Conservation (phyloP, 345 rosid species). For the Eucalyptus paniculata region DNA sequence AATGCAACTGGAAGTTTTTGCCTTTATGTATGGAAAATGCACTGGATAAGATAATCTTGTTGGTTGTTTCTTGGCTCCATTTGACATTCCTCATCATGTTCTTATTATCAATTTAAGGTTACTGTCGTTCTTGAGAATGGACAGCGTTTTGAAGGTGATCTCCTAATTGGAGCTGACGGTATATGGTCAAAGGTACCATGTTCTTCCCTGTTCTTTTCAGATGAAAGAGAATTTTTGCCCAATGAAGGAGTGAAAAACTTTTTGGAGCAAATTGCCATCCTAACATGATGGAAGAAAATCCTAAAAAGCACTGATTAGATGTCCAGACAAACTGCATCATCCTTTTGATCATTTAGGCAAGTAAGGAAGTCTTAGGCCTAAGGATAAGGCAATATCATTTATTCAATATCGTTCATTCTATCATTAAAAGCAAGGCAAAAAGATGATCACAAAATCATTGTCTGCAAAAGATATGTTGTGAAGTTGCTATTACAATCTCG, state of each 20-base stretch:
- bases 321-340: neutral
- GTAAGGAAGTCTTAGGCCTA: neutral
- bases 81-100: neutral
- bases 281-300: neutral
- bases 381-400: neutral
- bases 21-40: neutral
- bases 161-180: constrained; percentile 94
- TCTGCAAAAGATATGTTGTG: neutral
- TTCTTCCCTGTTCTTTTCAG: neutral
- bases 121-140: constrained; percentile 78
- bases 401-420: neutral
- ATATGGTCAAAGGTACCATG: constrained; percentile 83
- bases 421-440: neutral
- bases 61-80: neutral
- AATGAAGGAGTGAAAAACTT: neutral
- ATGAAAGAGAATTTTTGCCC: neutral
- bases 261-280: neutral
- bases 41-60: neutral
- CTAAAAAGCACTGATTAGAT: neutral
- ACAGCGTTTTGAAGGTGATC: constrained; percentile 56
- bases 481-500: neutral
- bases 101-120: constrained; percentile 32
- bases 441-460: neutral
- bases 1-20: neutral
- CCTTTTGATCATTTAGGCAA: neutral